Evolutionary conservation across 176 grass and related monocot genomes (phyloP).

Genomic region (Aegilops speltoides): DNA sequence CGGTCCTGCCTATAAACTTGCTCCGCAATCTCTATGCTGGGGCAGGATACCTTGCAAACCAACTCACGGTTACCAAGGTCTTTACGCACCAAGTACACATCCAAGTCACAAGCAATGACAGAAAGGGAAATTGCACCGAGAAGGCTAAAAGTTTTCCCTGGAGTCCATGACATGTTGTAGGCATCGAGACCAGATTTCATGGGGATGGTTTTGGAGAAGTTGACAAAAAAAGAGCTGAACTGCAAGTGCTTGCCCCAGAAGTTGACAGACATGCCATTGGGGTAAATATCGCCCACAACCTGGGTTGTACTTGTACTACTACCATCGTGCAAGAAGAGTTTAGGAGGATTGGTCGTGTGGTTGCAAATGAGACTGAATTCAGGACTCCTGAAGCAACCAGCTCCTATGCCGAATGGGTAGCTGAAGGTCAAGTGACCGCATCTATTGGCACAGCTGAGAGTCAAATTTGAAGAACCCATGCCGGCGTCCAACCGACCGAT

Average conservation of each 20-base stretch:
- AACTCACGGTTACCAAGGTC: neutral
- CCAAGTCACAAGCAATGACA: neutral
- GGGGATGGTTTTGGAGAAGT: neutral
- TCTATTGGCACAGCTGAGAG: neutral
- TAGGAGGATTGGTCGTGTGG: neutral
- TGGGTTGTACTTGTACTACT: neutral
- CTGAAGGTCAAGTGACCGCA: neutral
- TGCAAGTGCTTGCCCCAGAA: too few relatives aligned
- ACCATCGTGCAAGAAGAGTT: neutral
- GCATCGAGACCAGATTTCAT: neutral
- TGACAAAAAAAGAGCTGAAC: neutral
- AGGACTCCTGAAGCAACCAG: neutral
- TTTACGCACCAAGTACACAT: neutral
- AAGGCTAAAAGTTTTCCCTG: neutral
- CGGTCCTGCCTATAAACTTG: neutral
- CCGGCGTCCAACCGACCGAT: neutral
- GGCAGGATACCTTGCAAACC: neutral
- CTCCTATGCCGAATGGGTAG: slow-evolving; percentile 7
- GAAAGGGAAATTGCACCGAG: neutral
- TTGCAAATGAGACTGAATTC: slow-evolving; percentile 1
- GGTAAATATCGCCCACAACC: neutral
- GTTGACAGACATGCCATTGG: neutral
- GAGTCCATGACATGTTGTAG: slow-evolving; percentile 18
- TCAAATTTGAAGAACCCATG: slow-evolving; percentile 1
- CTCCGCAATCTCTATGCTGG: neutral